phyloP scores from a whole-genome alignment of 1,284 basidiomycete genomes.

The Ganoderma meredithae region DNA sequence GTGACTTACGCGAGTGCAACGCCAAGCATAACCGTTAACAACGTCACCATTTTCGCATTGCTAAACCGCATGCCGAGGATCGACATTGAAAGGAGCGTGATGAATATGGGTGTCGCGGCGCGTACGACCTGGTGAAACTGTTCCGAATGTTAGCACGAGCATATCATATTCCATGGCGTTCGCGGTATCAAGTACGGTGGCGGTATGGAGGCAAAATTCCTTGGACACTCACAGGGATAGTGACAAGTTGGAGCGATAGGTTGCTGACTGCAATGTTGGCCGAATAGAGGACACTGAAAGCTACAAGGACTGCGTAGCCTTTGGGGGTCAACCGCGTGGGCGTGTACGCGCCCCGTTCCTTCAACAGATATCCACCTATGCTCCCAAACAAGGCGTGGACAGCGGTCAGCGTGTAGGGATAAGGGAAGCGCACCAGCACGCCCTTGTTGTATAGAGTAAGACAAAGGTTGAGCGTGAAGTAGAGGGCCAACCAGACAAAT shows the following conservation, averaged over 20 bases:
- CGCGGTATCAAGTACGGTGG: not conserved
- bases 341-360: slow-evolving; percentile 66
- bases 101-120: slow-evolving; percentile 92
- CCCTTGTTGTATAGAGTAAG: slow-evolving; percentile 94
- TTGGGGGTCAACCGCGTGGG: slow-evolving; percentile 62
- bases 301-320: slow-evolving; percentile 71
- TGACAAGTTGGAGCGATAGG: slow-evolving; percentile 86
- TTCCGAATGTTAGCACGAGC: not conserved
- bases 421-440: slow-evolving; percentile 89
- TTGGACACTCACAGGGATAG: slow-evolving; percentile 79
- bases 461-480: slow-evolving; percentile 89
- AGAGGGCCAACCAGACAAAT: slow-evolving; percentile 75
- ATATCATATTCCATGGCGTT: not conserved
- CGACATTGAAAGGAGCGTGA: slow-evolving; percentile 75
- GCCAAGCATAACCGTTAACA: slow-evolving; percentile 89
- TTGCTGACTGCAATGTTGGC: slow-evolving; percentile 95
- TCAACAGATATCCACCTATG: slow-evolving; percentile 78
- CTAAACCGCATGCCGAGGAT: slow-evolving; percentile 62
- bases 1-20: slow-evolving; percentile 89
- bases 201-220: not conserved
- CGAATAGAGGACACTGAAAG: slow-evolving; percentile 89
- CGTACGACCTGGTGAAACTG: slow-evolving; percentile 96
- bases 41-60: slow-evolving; percentile 69
- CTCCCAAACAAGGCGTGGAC: slow-evolving; percentile 86
- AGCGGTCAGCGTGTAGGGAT: slow-evolving; percentile 91